Base-by-base conservation (phyloP, 1,139 yeast species). In the Trichomonascaceae sp. region DNA sequence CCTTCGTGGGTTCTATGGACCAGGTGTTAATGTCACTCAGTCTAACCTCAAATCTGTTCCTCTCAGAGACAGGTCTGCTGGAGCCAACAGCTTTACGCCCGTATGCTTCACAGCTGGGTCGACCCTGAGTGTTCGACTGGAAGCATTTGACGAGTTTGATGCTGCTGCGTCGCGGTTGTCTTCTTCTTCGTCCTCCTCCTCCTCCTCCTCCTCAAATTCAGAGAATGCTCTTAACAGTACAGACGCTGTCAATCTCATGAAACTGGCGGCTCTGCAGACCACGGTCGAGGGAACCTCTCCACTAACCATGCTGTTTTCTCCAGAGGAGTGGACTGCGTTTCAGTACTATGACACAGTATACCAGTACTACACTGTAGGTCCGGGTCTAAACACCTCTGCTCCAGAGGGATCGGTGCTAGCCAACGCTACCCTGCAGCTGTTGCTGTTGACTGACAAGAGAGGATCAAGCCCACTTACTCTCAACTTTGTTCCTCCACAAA, bases 201-300 rank as follows among this genome's bases (percentile, higher is more conserved):
- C 56, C 36, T 34, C 28, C 36, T 23, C 30, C 16, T 30, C 36
- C 5, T 29, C 26, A 20, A 36, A 34, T 18, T 4, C 38, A 37
- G 56, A n/a, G n/a, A n/a, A n/a, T n/a, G n/a, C n/a, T n/a, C n/a
- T n/a, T n/a, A 59, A 65, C 4, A 43, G 52, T 3, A 34, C 43
- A 5, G 77, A 74, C 43, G 60, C 71, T 28, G 47, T 48, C 29
- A 46, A 52, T 29, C 50, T 74, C 37, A 63, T 74, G 52, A 53
- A 55, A 6, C 58, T 70, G 54, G 72, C 76, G 50, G 74, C 74
- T 4, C 74, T 59, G 43, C 81, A 74, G 48, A 54, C 72, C 37
- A 70, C 68, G 46, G 71, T 62, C 13, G 60, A 59, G 30, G 78
- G 77, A 2, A 51, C 54, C 32, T 70, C 78, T 11, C 69, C 68